phyloP scores from a whole-genome alignment of 192 early-diverging fungal genomes.

The Podila epigama region DNA sequence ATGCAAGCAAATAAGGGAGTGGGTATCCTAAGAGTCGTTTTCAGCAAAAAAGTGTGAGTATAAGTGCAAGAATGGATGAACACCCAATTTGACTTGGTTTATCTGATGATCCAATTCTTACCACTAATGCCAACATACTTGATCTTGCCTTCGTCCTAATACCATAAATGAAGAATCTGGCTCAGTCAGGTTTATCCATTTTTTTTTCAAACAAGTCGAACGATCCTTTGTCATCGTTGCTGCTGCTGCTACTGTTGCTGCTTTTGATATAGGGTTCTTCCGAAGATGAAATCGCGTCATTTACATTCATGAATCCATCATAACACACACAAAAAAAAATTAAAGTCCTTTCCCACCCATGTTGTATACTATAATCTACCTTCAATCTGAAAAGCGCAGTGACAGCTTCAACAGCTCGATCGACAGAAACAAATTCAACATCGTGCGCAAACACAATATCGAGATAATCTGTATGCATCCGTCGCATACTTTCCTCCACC shows the following conservation, averaged over 20 bases:
- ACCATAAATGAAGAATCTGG: no score
- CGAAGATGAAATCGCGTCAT: constrained; percentile 6
- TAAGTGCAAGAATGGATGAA: background rate
- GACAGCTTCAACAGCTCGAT: constrained; percentile 55
- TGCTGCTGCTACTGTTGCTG: no score
- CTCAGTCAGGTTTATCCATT: background rate
- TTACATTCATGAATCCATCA: no score
- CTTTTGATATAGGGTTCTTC: constrained; percentile 52
- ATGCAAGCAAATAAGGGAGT: constrained; percentile 62
- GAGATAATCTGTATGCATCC: constrained; percentile 70
- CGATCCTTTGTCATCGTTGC: background rate
- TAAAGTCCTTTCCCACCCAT: background rate
- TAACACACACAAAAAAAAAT: background rate
- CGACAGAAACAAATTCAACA: constrained; percentile 76
- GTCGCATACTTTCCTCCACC: constrained; percentile 64
- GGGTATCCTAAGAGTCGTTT: constrained; percentile 64
- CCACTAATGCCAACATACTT: constrained; percentile 74
- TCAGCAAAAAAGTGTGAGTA: background rate
- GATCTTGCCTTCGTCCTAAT: constrained; percentile 61
- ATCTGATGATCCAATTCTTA: constrained; percentile 9
- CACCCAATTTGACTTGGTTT: background rate
- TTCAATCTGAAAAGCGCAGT: constrained; percentile 64
- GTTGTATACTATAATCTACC: constrained; percentile 9
- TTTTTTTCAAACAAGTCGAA: background rate
- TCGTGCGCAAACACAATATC: constrained; percentile 79